These are phyloP conservation scores for Phytophthora citricola DNA, from an alignment of 352 stramenopile species.

Conservation along the genomic window DNA sequence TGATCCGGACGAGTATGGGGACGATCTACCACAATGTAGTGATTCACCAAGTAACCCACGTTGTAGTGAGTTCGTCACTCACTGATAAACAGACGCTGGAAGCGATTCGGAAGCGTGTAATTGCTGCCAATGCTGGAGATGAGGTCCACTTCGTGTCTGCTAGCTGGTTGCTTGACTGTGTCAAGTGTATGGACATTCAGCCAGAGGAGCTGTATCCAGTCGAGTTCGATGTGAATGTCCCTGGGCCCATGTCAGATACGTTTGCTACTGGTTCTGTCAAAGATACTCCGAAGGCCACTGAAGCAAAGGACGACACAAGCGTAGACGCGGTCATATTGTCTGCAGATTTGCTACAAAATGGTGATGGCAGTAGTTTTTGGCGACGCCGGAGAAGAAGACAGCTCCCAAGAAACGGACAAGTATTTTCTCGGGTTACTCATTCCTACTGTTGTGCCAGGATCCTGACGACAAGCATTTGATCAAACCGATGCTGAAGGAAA, in stretches of 20 bases:
- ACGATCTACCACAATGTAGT: slow-evolving; percentile 73
- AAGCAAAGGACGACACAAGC: slow-evolving; percentile 13
- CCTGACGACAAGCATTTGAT: slow-evolving; percentile 53
- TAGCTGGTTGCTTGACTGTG: slow-evolving; percentile 69
- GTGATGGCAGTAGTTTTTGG: slow-evolving; percentile 20
- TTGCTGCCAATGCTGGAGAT: slow-evolving; percentile 30
- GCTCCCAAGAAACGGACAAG: slow-evolving; percentile 6
- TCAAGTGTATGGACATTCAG: slow-evolving; percentile 57
- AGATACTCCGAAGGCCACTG: background rate
- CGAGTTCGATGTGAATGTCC: slow-evolving; percentile 50
- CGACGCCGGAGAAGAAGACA: slow-evolving; percentile 1
- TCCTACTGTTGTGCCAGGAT: slow-evolving; percentile 66
- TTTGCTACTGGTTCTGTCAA: too few relatives aligned
- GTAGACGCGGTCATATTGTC: slow-evolving; percentile 8
- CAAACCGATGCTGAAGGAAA: slow-evolving; percentile 44
- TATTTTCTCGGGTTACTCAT: slow-evolving; percentile 60
- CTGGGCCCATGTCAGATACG: background rate
- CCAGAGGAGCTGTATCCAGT: slow-evolving; percentile 74
- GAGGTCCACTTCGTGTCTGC: slow-evolving; percentile 63
- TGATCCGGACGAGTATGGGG: slow-evolving; percentile 75
- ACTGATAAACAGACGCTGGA: slow-evolving; percentile 42
- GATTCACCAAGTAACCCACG: slow-evolving; percentile 65
- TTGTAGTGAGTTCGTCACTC: slow-evolving; percentile 67
- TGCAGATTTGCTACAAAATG: slow-evolving; percentile 28
- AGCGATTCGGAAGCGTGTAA: slow-evolving; percentile 41